Percentiles rank a stretch among this genome's conserved stretches.
Evolutionary conservation across 441 rosid species (phyloP).

Genomic region (Isatis lusitanica): DNA sequence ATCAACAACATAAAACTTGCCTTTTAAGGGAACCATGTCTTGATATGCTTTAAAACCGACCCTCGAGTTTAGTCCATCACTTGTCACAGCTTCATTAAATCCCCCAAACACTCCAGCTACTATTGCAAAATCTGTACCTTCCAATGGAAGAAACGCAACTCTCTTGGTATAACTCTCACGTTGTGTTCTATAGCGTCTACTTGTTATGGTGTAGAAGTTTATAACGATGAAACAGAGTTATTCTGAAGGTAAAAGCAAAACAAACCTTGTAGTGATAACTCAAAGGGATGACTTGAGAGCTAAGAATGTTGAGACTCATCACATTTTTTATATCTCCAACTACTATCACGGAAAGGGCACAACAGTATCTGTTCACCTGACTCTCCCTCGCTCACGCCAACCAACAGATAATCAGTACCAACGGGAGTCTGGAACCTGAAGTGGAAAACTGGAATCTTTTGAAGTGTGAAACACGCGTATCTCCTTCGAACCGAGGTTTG

Average conservation of each 20-base stretch:
- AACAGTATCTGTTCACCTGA: background rate
- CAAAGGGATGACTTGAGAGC: background rate
- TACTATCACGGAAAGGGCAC: background rate
- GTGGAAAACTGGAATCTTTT: constrained; percentile 4
- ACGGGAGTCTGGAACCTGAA: background rate
- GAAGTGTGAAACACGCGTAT: background rate
- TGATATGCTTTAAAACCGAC: background rate
- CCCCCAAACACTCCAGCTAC: background rate
- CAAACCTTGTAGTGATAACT: background rate
- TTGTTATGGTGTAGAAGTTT: background rate
- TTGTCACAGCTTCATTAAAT: constrained; percentile 19
- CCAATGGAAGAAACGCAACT: constrained; percentile 9
- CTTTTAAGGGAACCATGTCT: constrained; percentile 12
- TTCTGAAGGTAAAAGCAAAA: background rate
- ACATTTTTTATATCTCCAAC: background rate
- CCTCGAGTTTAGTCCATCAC: background rate
- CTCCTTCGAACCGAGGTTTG: background rate
- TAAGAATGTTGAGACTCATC: background rate
- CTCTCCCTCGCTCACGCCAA: background rate
- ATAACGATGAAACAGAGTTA: background rate
- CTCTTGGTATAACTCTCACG: background rate
- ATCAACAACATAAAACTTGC: constrained; percentile 21
- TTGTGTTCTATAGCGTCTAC: background rate
- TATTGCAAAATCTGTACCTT: background rate
- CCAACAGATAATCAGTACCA: constrained; percentile 2